A percentile compares a stretch with the other conserved stretches of the same genome.
These are phyloP conservation scores for Puccinia polysora DNA, from an alignment of 1,284 basidiomycete genomes.

Conservation along the genomic window DNA sequence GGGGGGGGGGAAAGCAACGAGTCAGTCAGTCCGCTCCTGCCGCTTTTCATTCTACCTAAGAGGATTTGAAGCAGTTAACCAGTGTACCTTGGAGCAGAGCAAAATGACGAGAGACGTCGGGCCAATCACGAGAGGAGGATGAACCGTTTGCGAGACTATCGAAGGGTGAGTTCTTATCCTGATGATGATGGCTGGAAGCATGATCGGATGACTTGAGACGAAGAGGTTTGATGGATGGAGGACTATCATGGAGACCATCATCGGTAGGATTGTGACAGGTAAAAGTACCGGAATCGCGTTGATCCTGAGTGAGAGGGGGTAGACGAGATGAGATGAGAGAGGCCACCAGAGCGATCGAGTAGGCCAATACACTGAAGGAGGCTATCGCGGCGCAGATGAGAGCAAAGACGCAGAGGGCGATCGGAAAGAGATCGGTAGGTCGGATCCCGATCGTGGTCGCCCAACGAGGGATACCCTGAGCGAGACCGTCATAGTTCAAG, in stretches of 20 bases:
- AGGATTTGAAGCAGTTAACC: no score
- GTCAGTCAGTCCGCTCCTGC: no score
- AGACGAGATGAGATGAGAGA: not conserved
- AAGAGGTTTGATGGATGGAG: not conserved
- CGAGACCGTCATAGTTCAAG: slow-evolving; percentile 15
- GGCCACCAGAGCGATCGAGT: slow-evolving; percentile 4
- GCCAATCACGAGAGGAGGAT: not conserved
- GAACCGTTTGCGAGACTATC: not conserved
- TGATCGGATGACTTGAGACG: not conserved
- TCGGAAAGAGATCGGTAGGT: slow-evolving; percentile 1
- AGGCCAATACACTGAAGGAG: slow-evolving; percentile 1
- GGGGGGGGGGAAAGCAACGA: no score
- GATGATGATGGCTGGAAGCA: not conserved
- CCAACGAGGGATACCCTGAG: slow-evolving; percentile 25
- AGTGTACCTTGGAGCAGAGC: slow-evolving; percentile 29
- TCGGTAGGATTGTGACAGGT: not conserved
- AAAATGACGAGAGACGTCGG: slow-evolving; percentile 9
- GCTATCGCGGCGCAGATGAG: not conserved
- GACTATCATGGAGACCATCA: not conserved
- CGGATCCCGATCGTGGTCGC: slow-evolving; percentile 11
- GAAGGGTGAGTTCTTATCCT: not conserved
- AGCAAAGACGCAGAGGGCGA: slow-evolving; percentile 21
- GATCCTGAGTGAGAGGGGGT: not conserved
- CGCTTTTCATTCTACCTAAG: no score
- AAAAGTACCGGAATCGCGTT: not conserved